Evolutionary conservation across 495 filamentous ascomycete genomes (phyloP).

Genomic region (Podospora bellae-mahoneyi): DNA sequence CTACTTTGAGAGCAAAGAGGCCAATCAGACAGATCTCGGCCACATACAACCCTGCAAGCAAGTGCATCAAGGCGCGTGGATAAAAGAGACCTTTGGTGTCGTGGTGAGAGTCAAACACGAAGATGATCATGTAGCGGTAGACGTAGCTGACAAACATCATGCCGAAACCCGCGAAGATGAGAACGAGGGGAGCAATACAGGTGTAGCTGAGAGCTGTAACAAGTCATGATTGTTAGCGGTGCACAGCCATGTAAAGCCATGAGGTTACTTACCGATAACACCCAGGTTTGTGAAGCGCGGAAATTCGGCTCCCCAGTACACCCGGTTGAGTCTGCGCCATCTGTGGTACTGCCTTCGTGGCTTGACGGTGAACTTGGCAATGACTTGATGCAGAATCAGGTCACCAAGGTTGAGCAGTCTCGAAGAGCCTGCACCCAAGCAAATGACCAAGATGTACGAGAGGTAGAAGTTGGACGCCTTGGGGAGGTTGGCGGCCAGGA

Average conservation of each 20-base stretch:
- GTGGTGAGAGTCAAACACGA: conserved; percentile 69
- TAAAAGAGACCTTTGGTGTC: conserved; percentile 85
- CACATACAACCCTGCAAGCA: conserved; percentile 78
- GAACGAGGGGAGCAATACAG: conserved; percentile 82
- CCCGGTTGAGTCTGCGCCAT: conserved; percentile 59
- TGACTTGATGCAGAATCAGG: conserved; percentile 55
- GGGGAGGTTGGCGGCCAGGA: conserved; percentile 73
- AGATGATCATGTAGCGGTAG: conserved; percentile 84
- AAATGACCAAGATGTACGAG: conserved; percentile 83
- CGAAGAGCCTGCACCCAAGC: conserved; percentile 65
- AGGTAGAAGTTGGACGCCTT: conserved; percentile 87
- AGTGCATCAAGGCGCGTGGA: conserved; percentile 73
- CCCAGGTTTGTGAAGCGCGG: conserved; percentile 72
- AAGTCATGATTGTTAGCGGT: not conserved
- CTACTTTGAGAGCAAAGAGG: conserved; percentile 67
- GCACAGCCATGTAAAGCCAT: not conserved
- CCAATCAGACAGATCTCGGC: conserved; percentile 76
- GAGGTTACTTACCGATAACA: conserved; percentile 57
- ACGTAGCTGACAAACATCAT: conserved; percentile 77
- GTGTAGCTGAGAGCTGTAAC: conserved; percentile 70
- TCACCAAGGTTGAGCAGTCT: conserved; percentile 57
- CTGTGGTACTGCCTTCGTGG: conserved; percentile 73
- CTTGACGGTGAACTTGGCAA: conserved; percentile 63
- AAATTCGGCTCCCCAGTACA: conserved; percentile 67
- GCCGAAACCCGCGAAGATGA: conserved; percentile 76